Conservation (phyloP, 2,329 filamentous ascomycete genomes). For the Lachnellula subtilissima region DNA sequence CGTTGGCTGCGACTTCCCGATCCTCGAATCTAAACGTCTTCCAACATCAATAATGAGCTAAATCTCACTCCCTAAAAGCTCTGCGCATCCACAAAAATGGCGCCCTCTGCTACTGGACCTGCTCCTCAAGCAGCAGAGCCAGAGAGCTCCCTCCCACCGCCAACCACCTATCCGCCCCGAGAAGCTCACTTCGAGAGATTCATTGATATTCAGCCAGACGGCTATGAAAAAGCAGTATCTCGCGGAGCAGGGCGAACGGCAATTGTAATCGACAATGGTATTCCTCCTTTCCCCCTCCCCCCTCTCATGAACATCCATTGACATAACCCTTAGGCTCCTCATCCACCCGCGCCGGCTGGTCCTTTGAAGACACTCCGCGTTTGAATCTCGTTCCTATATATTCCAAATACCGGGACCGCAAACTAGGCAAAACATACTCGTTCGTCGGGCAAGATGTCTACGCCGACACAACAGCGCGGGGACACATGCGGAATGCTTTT, state of each 20-base stretch:
- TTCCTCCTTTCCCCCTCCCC: conserved; percentile 2
- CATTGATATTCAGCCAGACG: conserved; percentile 54
- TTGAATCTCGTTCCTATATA: conserved; percentile 82
- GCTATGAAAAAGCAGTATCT: conserved; percentile 57
- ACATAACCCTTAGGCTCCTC: conserved; percentile 63
- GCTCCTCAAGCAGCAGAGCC: conserved; percentile 35
- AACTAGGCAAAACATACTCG: conserved; percentile 83
- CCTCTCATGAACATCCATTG: conserved; percentile 9
- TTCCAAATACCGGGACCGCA: conserved; percentile 92
- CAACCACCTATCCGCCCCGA: conserved; percentile 54
- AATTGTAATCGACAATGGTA: conserved; percentile 98
- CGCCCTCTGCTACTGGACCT: conserved; percentile 29
- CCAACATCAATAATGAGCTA: conserved; percentile 51
- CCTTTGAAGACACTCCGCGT: conserved; percentile 78
- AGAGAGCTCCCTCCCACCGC: conserved; percentile 47
- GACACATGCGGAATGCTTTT: conserved; percentile 86
- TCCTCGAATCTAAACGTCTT: background rate
- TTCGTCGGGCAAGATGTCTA: conserved; percentile 93
- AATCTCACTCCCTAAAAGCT: conserved; percentile 26
- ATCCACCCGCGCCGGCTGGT: conserved; percentile 89
- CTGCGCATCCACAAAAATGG: conserved; percentile 28
- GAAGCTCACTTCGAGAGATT: conserved; percentile 57
- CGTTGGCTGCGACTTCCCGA: background rate
- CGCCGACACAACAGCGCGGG: conserved; percentile 85
- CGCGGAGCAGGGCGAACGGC: conserved; percentile 55